A percentile compares a stretch with the other conserved stretches of the same genome.
phyloP scores from a whole-genome alignment of 2,329 filamentous ascomycete genomes.

The Elsinoe ampelina region DNA sequence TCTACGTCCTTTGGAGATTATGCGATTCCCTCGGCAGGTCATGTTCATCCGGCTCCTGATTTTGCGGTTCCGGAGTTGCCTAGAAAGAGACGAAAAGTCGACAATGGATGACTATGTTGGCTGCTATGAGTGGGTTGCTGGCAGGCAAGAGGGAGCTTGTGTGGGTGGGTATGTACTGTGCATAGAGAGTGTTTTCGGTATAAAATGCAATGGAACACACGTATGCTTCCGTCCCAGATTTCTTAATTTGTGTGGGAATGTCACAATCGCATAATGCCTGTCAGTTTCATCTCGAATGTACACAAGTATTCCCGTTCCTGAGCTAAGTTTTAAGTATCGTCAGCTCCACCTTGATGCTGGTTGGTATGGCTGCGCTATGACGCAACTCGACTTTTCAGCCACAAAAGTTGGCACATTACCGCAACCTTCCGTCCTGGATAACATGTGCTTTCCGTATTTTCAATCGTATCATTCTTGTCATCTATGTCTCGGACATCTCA shows the following conservation, averaged over 20 bases:
- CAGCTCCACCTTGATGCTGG: constrained; percentile 1
- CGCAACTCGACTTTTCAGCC: constrained; percentile 3
- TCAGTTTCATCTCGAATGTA: background rate
- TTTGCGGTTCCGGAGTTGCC: constrained; percentile 9
- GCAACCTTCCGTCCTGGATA: background rate
- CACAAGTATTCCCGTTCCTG: background rate
- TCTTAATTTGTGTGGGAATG: background rate
- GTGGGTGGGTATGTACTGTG: background rate
- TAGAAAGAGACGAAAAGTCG: constrained; percentile 9
- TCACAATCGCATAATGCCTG: background rate
- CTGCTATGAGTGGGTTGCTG: background rate
- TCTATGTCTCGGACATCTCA: background rate
- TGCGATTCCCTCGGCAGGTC: background rate
- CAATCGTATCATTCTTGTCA: background rate
- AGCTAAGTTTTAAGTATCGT: background rate
- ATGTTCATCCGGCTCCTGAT: background rate
- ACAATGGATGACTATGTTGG: constrained; percentile 1
- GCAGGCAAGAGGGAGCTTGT: background rate
- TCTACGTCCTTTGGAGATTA: constrained; percentile 1
- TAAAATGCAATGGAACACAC: background rate
- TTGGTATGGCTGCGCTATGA: constrained; percentile 4
- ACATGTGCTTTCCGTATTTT: background rate
- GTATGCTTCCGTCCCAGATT: background rate
- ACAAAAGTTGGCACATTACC: constrained; percentile 9
- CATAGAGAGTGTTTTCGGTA: background rate